Evolutionary conservation across 2,329 filamentous ascomycete genomes (phyloP), one percentile per base, ranked within the genome.

Genomic region (Cercospora brassicicola): DNA sequence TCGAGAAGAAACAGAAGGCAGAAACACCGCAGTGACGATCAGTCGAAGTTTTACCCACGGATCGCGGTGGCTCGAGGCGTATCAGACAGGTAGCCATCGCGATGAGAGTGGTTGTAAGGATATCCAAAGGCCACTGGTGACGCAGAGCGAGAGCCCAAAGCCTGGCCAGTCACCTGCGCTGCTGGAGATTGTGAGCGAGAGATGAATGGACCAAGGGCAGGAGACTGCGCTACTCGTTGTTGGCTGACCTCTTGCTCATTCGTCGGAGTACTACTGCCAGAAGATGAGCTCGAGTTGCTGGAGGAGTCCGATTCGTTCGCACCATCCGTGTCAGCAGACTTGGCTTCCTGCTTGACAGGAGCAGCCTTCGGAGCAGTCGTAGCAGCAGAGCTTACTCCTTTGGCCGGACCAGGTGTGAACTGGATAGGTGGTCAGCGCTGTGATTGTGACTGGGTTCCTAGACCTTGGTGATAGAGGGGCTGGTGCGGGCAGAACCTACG

Each of bases 401-500:
- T 77, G 55, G 72, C 74, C 72, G 74, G 61, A 62, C 74, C 75
- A 73, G 76, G 73, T 31, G 76, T 78, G 71, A 78, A 78, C 76
- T 77, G 77, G 73, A 66, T 73, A 68, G 60, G 71, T 69, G 65
- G 76, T 77, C 77, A 77, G 76, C 76, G 71, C 71, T 67, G 66
- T 61, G 65, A 45, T 62, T 64, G 31, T 51, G 62, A 59, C 69
- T 65, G 67, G 72, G 64, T 61, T 67, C 28, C 63, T 68, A 76
- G 64, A 72, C 74, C 68, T 73, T 69, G 60, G 74, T 55, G 63
- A 69, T 51, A 71, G 73, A 71, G 73, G 77, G 77, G 76, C 75
- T 76, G 31, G 66, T 72, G 68, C 71, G 75, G 70, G 73, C 73
- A 71, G 86, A 86, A 96, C 94, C 89, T 94, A 97, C 94, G 88